Evolutionary conservation across 331 rosid genomes (phyloP).

Genomic region (Arachis monticola): DNA sequence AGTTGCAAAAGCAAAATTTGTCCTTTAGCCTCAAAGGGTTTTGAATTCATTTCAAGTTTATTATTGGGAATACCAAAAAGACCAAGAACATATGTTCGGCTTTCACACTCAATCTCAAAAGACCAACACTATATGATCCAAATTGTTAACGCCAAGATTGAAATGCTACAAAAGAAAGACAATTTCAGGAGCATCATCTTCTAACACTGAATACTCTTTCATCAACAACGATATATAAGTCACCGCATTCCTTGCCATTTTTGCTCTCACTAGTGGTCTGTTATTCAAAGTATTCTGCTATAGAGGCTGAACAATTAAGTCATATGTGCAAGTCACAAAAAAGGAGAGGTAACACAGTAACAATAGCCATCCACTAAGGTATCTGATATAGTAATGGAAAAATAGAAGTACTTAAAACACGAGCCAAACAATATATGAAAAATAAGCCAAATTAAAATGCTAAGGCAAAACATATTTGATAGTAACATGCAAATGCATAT

Average conservation of each 20-base stretch:
- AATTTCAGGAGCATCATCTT: not conserved
- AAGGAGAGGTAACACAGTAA: slow-evolving; percentile 1
- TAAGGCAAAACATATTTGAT: not conserved
- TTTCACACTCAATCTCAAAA: not conserved
- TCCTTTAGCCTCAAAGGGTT: not conserved
- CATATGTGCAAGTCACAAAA: not conserved
- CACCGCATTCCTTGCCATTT: slow-evolving; percentile 3
- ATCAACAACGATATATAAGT: not conserved
- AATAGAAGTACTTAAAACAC: not conserved
- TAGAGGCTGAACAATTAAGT: not conserved
- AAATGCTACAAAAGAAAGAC: not conserved
- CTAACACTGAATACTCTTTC: not conserved
- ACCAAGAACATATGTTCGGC: not conserved
- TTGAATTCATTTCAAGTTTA: not conserved
- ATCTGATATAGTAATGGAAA: not conserved
- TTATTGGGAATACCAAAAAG: not conserved
- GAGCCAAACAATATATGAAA: not conserved
- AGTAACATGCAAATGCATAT: not conserved
- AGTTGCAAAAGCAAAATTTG: not conserved
- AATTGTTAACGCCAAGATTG: not conserved
- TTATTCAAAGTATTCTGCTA: too few species aligned
- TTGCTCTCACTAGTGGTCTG: not conserved
- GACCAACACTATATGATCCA: not conserved
- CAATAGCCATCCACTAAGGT: not conserved
- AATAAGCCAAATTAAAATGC: not conserved